These are phyloP conservation scores for Beauveria asiatica DNA, from an alignment of 2,329 filamentous ascomycete genomes.

Conservation along the genomic window DNA sequence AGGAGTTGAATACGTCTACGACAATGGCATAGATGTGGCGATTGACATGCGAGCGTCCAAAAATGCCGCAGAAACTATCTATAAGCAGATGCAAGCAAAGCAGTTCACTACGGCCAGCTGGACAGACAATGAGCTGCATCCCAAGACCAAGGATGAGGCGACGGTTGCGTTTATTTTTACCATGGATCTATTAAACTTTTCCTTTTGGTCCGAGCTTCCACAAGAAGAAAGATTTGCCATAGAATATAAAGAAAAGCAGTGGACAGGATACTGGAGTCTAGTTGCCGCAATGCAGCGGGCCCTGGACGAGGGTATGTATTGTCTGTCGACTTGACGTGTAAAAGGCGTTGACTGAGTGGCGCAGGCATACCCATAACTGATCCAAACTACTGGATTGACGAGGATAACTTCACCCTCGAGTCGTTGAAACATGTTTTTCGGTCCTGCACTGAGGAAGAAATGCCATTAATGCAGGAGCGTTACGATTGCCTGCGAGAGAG, in stretches of 20 bases:
- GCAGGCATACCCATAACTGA: constrained; percentile 80
- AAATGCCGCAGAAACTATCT: constrained; percentile 70
- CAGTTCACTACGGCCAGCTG: constrained; percentile 78
- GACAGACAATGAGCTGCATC: constrained; percentile 84
- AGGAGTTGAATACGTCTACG: constrained; percentile 76
- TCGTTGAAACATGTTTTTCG: constrained; percentile 71
- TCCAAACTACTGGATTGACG: constrained; percentile 75
- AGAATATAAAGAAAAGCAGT: constrained; percentile 69
- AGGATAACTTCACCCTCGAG: constrained; percentile 67
- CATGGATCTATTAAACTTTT: constrained; percentile 96
- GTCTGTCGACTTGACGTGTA: neutral
- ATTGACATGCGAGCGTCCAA: constrained; percentile 78
- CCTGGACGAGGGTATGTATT: constrained; percentile 62
- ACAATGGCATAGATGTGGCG: constrained; percentile 89
- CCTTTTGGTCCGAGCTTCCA: constrained; percentile 75
- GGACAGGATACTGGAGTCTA: constrained; percentile 94
- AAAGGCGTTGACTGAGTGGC: constrained; percentile 11
- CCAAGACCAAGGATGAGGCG: constrained; percentile 67
- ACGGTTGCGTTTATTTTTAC: constrained; percentile 92
- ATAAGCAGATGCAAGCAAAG: constrained; percentile 73
- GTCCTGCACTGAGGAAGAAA: constrained; percentile 76
- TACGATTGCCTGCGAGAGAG: constrained; percentile 75
- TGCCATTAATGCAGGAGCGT: constrained; percentile 73
- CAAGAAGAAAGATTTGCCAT: constrained; percentile 72
- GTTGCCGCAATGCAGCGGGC: constrained; percentile 82